These are phyloP conservation scores for Termitomyces bulborhizus DNA, from an alignment of 768 basidiomycete genomes.

Conservation along the genomic window DNA sequence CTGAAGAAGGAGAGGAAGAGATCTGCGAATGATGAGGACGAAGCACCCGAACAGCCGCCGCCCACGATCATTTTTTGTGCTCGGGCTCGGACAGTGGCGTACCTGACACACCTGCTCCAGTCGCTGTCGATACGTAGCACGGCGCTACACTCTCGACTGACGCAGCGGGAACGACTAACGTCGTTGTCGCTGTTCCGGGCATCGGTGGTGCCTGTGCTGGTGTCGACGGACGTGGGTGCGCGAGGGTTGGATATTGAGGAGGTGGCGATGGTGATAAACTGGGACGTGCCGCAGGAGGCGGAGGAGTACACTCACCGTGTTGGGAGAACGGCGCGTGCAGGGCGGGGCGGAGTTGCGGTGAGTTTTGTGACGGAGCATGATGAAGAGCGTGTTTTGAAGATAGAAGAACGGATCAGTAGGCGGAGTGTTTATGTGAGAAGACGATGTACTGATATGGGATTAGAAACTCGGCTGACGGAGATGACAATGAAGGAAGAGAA, in stretches of 20 bases:
- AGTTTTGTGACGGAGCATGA: conserved; percentile 96
- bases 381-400: conserved; percentile 72
- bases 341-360: conserved; percentile 82
- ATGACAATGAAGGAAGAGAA: conserved; percentile 71
- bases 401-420: conserved; percentile 86
- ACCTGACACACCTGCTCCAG: conserved; percentile 75
- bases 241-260: conserved; percentile 95
- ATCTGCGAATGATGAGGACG: conserved; percentile 34
- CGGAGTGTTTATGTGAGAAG: conserved; percentile 6
- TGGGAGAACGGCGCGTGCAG: conserved; percentile 87
- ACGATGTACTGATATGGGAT: not conserved
- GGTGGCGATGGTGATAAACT: conserved; percentile 94
- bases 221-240: conserved; percentile 93
- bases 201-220: conserved; percentile 80
- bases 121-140: conserved; percentile 78
- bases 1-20: conserved; percentile 23
- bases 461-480: conserved; percentile 73
- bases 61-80: conserved; percentile 95
- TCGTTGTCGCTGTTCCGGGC: conserved; percentile 86
- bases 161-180: conserved; percentile 81
- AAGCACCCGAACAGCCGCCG: conserved; percentile 69
- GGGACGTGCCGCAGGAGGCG: conserved; percentile 86
- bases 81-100: conserved; percentile 83
- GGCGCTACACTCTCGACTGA: conserved; percentile 87
- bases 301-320: conserved; percentile 98